Evolutionary conservation across 164 flowering plant genomes (phyloP).

Genomic region (Tetrastigma voinierianum): DNA sequence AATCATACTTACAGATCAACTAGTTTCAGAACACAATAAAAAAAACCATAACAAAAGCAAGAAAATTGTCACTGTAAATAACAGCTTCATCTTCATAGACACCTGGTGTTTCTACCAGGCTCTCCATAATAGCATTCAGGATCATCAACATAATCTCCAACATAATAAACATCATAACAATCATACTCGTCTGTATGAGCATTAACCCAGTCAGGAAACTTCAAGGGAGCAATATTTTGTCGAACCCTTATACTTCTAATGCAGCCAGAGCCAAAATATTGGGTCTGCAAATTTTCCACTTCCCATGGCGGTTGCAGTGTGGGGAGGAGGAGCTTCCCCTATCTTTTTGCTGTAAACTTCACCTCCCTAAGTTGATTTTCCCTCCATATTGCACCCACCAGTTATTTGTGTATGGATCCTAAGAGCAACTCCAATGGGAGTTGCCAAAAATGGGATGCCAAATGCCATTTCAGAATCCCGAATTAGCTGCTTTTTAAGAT

Average conservation of each 20-base stretch:
- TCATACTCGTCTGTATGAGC: constrained; percentile 23
- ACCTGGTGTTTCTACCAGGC: constrained; percentile 24
- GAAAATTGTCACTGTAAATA: neutral
- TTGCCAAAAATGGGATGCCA: no score
- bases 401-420: constrained; percentile 39
- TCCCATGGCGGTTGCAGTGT: constrained; percentile 53
- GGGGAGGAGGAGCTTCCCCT: constrained; percentile 36
- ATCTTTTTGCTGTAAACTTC: constrained; percentile 47
- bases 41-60: neutral
- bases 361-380: constrained; percentile 46
- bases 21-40: no score
- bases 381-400: constrained; percentile 52
- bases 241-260: constrained; percentile 22
- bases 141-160: constrained; percentile 18
- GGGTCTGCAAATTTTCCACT: constrained; percentile 27
- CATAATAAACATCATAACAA: constrained; percentile 17
- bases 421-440: no score
- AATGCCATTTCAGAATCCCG: no score
- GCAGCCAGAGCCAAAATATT: constrained; percentile 17
- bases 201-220: constrained; percentile 27
- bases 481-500: no score
- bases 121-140: constrained; percentile 40
- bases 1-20: no score
- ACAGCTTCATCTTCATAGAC: constrained; percentile 18
- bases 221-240: constrained; percentile 19